Evolutionary conservation across 2,329 filamentous ascomycete genomes (phyloP).

Genomic region (Geosmithia flava): DNA sequence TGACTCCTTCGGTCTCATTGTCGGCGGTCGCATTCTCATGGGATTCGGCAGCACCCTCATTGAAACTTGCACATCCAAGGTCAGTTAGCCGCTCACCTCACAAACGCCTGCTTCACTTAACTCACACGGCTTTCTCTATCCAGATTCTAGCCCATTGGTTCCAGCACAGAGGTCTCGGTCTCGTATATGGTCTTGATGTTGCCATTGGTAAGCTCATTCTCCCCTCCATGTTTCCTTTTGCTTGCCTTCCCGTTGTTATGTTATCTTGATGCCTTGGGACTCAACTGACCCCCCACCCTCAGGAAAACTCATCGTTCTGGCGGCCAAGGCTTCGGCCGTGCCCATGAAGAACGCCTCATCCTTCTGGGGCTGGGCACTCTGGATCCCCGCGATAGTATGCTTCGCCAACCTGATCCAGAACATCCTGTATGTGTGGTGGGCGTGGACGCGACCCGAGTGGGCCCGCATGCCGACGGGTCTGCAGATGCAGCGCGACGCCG

Average conservation of each 20-base stretch:
- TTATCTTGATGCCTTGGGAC: no score
- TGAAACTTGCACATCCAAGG: slow-evolving; percentile 13
- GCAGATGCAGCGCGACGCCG: slow-evolving; percentile 1
- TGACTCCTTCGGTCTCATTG: slow-evolving; percentile 9
- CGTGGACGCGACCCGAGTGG: slow-evolving; percentile 9
- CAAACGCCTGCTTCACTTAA: no score
- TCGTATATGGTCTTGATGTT: slow-evolving; percentile 11
- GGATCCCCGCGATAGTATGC: slow-evolving; percentile 11
- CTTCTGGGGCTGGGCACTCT: slow-evolving; percentile 15
- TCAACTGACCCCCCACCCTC: not conserved
- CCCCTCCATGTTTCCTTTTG: not conserved
- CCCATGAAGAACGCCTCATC: slow-evolving; percentile 12
- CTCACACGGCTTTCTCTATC: not conserved
- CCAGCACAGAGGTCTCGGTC: slow-evolving; percentile 9
- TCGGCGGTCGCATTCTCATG: slow-evolving; percentile 11
- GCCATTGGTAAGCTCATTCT: slow-evolving; percentile 6
- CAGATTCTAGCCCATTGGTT: slow-evolving; percentile 14
- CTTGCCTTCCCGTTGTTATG: no score
- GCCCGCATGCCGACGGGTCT: slow-evolving; percentile 10
- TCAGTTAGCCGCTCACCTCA: not conserved
- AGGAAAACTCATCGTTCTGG: slow-evolving; percentile 11
- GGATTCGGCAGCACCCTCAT: slow-evolving; percentile 13
- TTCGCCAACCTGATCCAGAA: slow-evolving; percentile 9
- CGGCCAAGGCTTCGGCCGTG: slow-evolving; percentile 12
- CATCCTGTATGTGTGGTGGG: slow-evolving; percentile 12